Evolutionary conservation across 2,329 filamentous ascomycete genomes (phyloP).

Genomic region (Neocatenulostroma microsporum): DNA sequence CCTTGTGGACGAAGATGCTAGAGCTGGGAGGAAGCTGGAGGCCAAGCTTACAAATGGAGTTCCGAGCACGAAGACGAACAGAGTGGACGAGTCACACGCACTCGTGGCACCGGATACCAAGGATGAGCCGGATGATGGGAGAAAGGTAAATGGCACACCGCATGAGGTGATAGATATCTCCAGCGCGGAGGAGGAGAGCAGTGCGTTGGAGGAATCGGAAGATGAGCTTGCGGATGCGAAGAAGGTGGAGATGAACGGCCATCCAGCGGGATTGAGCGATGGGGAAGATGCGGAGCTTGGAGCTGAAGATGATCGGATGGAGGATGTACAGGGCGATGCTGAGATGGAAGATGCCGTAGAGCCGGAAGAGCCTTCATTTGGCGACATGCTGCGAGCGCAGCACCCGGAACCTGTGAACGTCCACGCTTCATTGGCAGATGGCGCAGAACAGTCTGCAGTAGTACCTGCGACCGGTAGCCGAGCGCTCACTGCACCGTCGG

Average conservation of each 20-base stretch:
- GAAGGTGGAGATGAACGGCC: conserved; percentile 15
- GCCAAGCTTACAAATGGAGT: conserved; percentile 47
- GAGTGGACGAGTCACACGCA: conserved; percentile 51
- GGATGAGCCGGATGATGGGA: conserved; percentile 37
- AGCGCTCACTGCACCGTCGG: conserved; percentile 55
- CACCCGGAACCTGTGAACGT: conserved; percentile 72
- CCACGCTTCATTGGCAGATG: conserved; percentile 44
- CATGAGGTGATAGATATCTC: conserved; percentile 42
- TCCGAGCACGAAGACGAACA: conserved; percentile 43
- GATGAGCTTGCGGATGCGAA: conserved; percentile 12
- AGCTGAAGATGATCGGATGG: conserved; percentile 14
- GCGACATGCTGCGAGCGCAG: conserved; percentile 67
- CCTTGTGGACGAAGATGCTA: conserved; percentile 29
- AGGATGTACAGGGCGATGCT: conserved; percentile 11
- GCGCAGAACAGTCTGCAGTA: conserved; percentile 39
- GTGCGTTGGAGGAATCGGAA: conserved; percentile 17
- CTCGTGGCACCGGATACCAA: conserved; percentile 37
- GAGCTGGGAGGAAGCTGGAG: conserved; percentile 31
- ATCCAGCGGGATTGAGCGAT: conserved; percentile 7
- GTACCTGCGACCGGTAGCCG: conserved; percentile 36
- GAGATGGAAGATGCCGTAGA: conserved; percentile 25
- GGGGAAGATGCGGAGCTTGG: conserved; percentile 20
- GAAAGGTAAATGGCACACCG: conserved; percentile 21
- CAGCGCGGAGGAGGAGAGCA: conserved; percentile 35
- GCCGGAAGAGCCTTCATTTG: conserved; percentile 60